These are phyloP conservation scores for Abelmoschus esculentus DNA, from an alignment of 345 rosid genomes.

Conservation along the genomic window DNA sequence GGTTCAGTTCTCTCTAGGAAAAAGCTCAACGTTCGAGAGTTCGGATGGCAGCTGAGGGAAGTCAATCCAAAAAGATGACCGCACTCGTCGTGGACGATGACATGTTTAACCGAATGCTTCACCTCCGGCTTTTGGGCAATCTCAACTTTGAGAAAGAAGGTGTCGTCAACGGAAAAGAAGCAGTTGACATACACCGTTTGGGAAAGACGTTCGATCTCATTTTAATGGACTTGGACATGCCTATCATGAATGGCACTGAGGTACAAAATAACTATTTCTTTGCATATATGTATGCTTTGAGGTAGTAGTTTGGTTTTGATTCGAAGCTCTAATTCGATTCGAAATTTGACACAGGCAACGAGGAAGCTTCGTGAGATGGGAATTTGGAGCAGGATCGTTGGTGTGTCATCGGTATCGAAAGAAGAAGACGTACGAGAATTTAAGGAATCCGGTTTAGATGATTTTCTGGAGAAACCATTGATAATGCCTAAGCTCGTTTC, in stretches of 20 bases:
- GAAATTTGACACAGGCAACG: slow-evolving; percentile 40
- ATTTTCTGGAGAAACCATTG: slow-evolving; percentile 72
- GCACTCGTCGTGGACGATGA: slow-evolving; percentile 72
- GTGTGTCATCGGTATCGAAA: slow-evolving; percentile 44
- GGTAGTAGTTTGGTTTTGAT: no score
- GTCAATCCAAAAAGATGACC: slow-evolving; percentile 4
- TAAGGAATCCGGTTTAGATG: slow-evolving; percentile 68
- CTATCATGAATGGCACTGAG: slow-evolving; percentile 79
- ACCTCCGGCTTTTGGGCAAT: slow-evolving; percentile 38
- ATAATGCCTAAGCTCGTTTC: slow-evolving; percentile 50
- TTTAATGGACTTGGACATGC: slow-evolving; percentile 91
- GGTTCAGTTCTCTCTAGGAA: background rate
- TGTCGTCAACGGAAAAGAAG: slow-evolving; percentile 61
- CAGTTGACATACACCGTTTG: slow-evolving; percentile 47
- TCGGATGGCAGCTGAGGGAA: background rate
- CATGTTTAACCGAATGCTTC: slow-evolving; percentile 37
- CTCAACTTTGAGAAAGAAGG: slow-evolving; percentile 46
- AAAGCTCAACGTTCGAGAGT: background rate
- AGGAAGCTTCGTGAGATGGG: slow-evolving; percentile 66
- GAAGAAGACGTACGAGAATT: slow-evolving; percentile 46
- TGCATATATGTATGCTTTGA: background rate
- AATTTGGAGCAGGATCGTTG: slow-evolving; percentile 52
- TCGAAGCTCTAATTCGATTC: no score
- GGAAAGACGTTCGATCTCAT: slow-evolving; percentile 65
- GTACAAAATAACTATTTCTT: slow-evolving; percentile 7